phyloP scores from a whole-genome alignment of 768 basidiomycete genomes.

The Lanmaoa pseudosensibilis region DNA sequence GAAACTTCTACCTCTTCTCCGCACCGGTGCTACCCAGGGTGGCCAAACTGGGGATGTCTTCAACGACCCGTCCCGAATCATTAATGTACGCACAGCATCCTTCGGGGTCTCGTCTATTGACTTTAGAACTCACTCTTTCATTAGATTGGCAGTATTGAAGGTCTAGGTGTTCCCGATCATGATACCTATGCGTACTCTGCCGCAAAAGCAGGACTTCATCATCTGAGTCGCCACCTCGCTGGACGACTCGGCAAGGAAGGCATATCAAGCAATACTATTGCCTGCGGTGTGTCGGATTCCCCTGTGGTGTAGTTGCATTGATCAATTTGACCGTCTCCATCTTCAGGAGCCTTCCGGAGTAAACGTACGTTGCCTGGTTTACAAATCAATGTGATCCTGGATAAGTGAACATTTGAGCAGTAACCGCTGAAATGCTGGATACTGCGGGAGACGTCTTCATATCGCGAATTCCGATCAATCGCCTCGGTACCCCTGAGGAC shows the following conservation, averaged over 20 bases:
- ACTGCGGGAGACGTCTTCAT: conserved; percentile 44
- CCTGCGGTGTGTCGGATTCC: conserved; percentile 45
- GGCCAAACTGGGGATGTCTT: conserved; percentile 38
- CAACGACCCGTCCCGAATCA: conserved; percentile 55
- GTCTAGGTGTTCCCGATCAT: conserved; percentile 47
- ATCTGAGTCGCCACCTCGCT: conserved; percentile 58
- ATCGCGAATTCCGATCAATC: conserved; percentile 44
- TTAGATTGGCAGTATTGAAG: conserved; percentile 66
- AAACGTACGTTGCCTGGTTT: conserved; percentile 34
- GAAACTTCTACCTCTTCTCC: conserved; percentile 56
- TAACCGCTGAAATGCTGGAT: conserved; percentile 56
- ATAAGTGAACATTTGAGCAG: conserved; percentile 28
- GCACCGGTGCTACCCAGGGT: conserved; percentile 42
- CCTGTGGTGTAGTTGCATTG: not conserved
- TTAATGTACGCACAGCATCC: conserved; percentile 45
- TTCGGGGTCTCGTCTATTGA: not conserved
- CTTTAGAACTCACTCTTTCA: not conserved
- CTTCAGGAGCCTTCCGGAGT: conserved; percentile 40
- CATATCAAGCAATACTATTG: conserved; percentile 63
- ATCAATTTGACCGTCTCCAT: not conserved
- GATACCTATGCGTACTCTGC: conserved; percentile 69
- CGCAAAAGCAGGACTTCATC: conserved; percentile 62
- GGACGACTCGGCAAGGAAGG: conserved; percentile 55
- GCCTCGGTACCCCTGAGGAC: conserved; percentile 65
- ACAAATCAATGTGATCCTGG: not conserved